Percentiles rank a stretch among this genome's conserved stretches.
phyloP scores from a whole-genome alignment of 2,329 filamentous ascomycete species.

The Aspergillus versicolor region DNA sequence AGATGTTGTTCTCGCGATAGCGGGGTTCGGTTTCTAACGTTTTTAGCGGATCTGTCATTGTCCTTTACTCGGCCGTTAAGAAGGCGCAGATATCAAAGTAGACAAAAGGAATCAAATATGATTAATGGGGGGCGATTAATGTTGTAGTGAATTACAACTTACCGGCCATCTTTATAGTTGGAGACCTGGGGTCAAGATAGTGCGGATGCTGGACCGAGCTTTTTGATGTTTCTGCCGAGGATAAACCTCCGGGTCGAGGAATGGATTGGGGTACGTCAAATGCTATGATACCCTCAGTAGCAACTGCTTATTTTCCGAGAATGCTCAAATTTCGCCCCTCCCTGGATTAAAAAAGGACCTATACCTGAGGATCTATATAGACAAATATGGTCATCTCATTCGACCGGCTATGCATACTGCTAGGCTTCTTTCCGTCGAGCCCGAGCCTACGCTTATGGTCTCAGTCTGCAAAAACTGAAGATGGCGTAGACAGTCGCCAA shows the following conservation, averaged over 20 bases:
- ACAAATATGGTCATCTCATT: too few species aligned
- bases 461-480: neutral
- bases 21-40: constrained; percentile 8
- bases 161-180: neutral
- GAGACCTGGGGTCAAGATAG: neutral
- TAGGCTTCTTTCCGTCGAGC: neutral
- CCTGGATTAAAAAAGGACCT: too few species aligned
- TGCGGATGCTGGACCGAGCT: constrained; percentile 1
- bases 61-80: neutral
- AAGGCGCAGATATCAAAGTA: neutral
- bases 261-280: neutral
- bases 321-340: neutral
- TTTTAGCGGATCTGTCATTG: constrained; percentile 10
- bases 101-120: neutral
- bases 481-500: constrained; percentile 11
- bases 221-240: constrained; percentile 1
- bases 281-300: neutral
- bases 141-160: neutral
- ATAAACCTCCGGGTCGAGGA: neutral
- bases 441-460: neutral
- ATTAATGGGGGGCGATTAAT: neutral
- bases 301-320: neutral
- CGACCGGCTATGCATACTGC: neutral
- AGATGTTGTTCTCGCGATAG: constrained; percentile 39
- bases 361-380: too few species aligned